Base-by-base conservation (phyloP, 306 rosid species). In the Cicer pinnatifidum region DNA sequence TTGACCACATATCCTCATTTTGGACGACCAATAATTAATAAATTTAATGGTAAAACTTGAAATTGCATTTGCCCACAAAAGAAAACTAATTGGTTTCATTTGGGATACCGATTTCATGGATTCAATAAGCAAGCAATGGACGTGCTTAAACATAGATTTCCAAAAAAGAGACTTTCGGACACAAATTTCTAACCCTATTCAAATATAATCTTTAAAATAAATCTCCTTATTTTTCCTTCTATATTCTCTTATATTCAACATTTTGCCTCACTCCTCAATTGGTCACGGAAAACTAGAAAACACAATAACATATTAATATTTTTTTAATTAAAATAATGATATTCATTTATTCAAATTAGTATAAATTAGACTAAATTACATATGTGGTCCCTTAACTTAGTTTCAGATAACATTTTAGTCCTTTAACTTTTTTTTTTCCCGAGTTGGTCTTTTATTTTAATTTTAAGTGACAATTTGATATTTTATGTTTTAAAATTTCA, bases 101-200 rank as follows among this genome's bases (percentile, higher is more conserved):
- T 90, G 62, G 96, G 96, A 90, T 90, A 80, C 96, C 79, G 23
- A 63, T 77, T 88, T 70, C 86, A 88, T 85, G 93, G 96, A 90
- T 86, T 88, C 96, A 90, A 71, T 69, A 60, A 67, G 80, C 67
- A 41, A 58, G 65, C 46, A 69, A 43, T 56, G 45, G 56, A 70
- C 67, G 68, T 83, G 90, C 88, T 73, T 80, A 81, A 68, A 75
- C 67, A 72, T 71, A 58, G 62, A 76, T 72, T 80, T 73, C 84
- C 75, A 82, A 89, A 88, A 88, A 90, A 84, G n/a, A 82, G 73
- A 83, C 91, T 90, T 90, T 88, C 75, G 84, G 85, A 85, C 93
- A 85, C 96, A 90, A 78, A 83, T 83, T 82, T 83, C 91, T 82
- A 88, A 78, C 88, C 89, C 91, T 76, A 88, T 82, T 71, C 3